These are phyloP conservation scores for Verticillium zaregamsianum DNA, from an alignment of 2,329 filamentous ascomycete genomes.

Conservation along the genomic window DNA sequence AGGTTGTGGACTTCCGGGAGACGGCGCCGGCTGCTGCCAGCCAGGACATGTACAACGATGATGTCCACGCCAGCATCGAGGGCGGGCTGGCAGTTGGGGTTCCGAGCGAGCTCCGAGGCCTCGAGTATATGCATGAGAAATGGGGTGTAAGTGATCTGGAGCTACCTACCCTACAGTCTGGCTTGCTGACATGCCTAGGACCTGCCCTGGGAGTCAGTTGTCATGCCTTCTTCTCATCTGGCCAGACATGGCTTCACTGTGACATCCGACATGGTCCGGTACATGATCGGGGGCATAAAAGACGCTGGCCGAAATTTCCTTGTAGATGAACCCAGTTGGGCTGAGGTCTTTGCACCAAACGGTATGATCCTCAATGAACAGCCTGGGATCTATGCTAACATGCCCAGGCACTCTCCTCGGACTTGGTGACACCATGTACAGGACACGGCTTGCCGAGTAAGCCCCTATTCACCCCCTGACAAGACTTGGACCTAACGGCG, in stretches of 20 bases:
- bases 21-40: constrained; percentile 77
- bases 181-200: constrained; percentile 21
- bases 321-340: constrained; percentile 71
- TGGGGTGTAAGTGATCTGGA: constrained; percentile 49
- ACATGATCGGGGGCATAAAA: constrained; percentile 55
- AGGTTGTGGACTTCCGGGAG: constrained; percentile 87
- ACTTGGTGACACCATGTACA: constrained; percentile 73
- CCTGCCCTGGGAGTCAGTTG: constrained; percentile 66
- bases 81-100: constrained; percentile 71
- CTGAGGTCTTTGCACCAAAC: constrained; percentile 82
- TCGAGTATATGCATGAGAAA: constrained; percentile 72
- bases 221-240: constrained; percentile 69
- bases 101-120: constrained; percentile 71
- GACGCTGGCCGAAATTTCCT: constrained; percentile 55
- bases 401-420: constrained; percentile 55
- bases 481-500: not conserved
- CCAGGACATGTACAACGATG: constrained; percentile 79
- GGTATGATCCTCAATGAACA: constrained; percentile 31
- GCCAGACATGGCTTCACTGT: constrained; percentile 73
- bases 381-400: not conserved
- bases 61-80: constrained; percentile 60
- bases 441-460: constrained; percentile 68
- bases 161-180: not conserved
- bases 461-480: constrained; percentile 7
- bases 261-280: constrained; percentile 67